Conservation (phyloP, 495 filamentous ascomycete genomes). For the Penicillium diatomitis region DNA sequence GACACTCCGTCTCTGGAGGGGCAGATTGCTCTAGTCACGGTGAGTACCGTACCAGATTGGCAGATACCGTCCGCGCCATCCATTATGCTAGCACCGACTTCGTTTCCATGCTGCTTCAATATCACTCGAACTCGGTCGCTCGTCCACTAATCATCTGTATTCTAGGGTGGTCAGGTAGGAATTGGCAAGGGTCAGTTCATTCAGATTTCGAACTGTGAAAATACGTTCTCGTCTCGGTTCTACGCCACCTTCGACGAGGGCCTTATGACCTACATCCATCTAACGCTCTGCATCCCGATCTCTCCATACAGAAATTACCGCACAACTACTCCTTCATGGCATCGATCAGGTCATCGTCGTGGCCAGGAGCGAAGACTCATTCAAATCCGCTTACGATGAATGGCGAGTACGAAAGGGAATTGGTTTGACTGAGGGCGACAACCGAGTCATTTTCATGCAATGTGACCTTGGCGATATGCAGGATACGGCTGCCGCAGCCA, state of each 20-base stretch:
- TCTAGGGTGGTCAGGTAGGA: conserved; percentile 29
- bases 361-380: conserved; percentile 21
- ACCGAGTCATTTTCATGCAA: conserved; percentile 20
- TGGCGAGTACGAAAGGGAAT: conserved; percentile 14
- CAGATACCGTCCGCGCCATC: no score
- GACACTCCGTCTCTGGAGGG: conserved; percentile 22
- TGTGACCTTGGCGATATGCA: conserved; percentile 26
- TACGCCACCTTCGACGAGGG: no score
- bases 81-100: no score
- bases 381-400: conserved; percentile 12
- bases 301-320: conserved; percentile 21
- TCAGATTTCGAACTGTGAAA: no score
- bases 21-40: conserved; percentile 32
- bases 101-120: no score
- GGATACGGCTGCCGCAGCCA: conserved; percentile 14
- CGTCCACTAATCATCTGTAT: background rate
- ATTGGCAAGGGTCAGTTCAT: conserved; percentile 22
- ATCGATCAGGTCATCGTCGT: conserved; percentile 27
- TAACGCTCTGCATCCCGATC: no score
- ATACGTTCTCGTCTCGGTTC: no score
- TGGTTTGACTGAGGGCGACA: conserved; percentile 7
- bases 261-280: no score
- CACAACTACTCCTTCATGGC: conserved; percentile 31
- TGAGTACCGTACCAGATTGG: background rate
- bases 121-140: no score